Conservation (phyloP, 2,329 filamentous ascomycete species). For the Paecilomyces niveus region DNA sequence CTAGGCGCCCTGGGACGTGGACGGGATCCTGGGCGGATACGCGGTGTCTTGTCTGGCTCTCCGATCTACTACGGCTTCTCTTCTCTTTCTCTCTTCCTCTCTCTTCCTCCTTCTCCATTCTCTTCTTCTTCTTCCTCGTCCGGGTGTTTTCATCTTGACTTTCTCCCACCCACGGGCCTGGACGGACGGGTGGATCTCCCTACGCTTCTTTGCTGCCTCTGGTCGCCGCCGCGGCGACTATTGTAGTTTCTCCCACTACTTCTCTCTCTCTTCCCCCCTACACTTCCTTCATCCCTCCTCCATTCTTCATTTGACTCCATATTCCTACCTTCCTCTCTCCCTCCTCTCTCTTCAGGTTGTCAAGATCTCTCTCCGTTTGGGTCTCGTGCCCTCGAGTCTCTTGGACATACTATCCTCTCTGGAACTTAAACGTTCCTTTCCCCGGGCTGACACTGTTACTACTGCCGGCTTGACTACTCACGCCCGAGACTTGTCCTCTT, state of each 20-base stretch:
- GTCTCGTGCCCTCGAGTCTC: neutral
- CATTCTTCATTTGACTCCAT: neutral
- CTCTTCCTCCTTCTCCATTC: slow-evolving; percentile 12
- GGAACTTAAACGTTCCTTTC: neutral
- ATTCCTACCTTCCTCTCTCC: neutral
- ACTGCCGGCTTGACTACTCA: neutral
- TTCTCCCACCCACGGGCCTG: slow-evolving; percentile 3
- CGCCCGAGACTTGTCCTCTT: neutral
- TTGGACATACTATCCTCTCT: neutral
- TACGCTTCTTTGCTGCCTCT: slow-evolving; percentile 13
- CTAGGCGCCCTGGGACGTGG: slow-evolving; percentile 25
- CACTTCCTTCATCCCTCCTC: neutral
- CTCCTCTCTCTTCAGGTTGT: slow-evolving; percentile 12
- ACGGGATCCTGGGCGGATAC: slow-evolving; percentile 24
- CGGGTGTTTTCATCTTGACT: slow-evolving; percentile 2
- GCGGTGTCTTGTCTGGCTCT: neutral
- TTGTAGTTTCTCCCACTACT: slow-evolving; percentile 17
- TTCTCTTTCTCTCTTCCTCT: slow-evolving; percentile 8
- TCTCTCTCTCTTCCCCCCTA: slow-evolving; percentile 2
- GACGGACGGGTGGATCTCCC: slow-evolving; percentile 17
- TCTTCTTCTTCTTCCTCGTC: slow-evolving; percentile 7
- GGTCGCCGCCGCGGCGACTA: slow-evolving; percentile 9
- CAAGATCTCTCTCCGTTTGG: slow-evolving; percentile 4
- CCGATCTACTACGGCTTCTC: neutral
- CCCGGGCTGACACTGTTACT: neutral